phyloP scores from a whole-genome alignment of 2,329 filamentous ascomycete genomes.

The Drechslerella stenobrocha region DNA sequence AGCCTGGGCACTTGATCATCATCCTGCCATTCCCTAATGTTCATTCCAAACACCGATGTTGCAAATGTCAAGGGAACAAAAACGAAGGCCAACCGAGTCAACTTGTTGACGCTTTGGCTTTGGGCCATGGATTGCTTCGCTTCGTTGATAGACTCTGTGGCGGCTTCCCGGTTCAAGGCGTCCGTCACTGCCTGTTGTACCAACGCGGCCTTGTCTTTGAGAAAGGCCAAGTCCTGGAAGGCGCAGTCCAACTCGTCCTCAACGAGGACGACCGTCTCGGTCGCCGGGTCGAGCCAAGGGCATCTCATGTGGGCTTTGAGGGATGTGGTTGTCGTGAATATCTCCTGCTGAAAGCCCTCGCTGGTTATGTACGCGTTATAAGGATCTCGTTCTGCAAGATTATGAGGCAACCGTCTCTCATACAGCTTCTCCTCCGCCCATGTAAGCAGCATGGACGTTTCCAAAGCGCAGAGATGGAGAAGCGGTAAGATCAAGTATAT shows the following conservation, averaged over 20 bases:
- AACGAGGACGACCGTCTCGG: conserved; percentile 10
- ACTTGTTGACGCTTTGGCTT: conserved; percentile 54
- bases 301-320: conserved; percentile 32
- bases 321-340: conserved; percentile 45
- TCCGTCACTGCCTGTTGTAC: conserved; percentile 42
- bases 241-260: conserved; percentile 35
- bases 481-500: conserved; percentile 41
- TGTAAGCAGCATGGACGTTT: conserved; percentile 43
- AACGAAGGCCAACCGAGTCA: conserved; percentile 58
- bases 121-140: conserved; percentile 54
- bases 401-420: conserved; percentile 39
- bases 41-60: conserved; percentile 58
- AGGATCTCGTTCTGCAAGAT: conserved; percentile 31
- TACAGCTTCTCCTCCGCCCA: conserved; percentile 47
- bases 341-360: conserved; percentile 45
- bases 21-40: conserved; percentile 53
- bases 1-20: conserved; percentile 39
- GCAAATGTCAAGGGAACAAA: conserved; percentile 58
- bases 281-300: conserved; percentile 27
- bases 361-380: conserved; percentile 47
- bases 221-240: conserved; percentile 38
- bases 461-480: conserved; percentile 31
- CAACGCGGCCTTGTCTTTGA: conserved; percentile 32
- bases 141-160: conserved; percentile 44
- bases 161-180: conserved; percentile 38